These are phyloP conservation scores for Chaetomiaceae sp. DNA, from an alignment of 2,329 filamentous ascomycete genomes.

Conservation along the genomic window DNA sequence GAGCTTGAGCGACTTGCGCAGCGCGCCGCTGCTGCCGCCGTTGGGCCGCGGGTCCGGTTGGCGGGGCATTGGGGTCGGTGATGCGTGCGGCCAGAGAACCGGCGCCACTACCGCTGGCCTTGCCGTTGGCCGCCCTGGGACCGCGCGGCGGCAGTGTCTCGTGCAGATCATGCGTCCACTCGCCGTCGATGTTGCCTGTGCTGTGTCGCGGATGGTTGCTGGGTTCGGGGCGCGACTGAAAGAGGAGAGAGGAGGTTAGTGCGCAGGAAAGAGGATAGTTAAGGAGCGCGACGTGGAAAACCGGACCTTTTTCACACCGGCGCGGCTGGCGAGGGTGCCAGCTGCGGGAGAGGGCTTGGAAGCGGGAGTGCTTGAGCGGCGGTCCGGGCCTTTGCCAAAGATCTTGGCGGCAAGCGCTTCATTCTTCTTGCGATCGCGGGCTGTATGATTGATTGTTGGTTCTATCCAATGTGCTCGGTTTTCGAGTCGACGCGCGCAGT, in stretches of 20 bases:
- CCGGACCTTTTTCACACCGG: slow-evolving; percentile 64
- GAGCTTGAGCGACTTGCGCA: slow-evolving; percentile 43
- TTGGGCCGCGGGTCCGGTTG: slow-evolving; percentile 13
- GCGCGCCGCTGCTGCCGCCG: slow-evolving; percentile 33
- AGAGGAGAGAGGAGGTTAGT: slow-evolving; percentile 12
- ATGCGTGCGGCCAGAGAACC: slow-evolving; percentile 41
- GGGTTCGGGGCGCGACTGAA: slow-evolving; percentile 31
- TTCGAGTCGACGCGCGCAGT: not conserved
- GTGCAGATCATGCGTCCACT: slow-evolving; percentile 71
- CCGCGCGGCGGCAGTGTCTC: slow-evolving; percentile 34
- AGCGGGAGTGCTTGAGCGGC: slow-evolving; percentile 53
- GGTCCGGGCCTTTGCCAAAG: slow-evolving; percentile 60
- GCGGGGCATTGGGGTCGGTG: slow-evolving; percentile 20
- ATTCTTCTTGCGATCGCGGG: slow-evolving; percentile 66
- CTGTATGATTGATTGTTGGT: slow-evolving; percentile 33
- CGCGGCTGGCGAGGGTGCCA: slow-evolving; percentile 64
- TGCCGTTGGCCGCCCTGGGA: slow-evolving; percentile 30
- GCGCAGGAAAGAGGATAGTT: not conserved
- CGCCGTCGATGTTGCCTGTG: slow-evolving; percentile 56
- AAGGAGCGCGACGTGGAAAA: not conserved
- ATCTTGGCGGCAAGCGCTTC: slow-evolving; percentile 68
- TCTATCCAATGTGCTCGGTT: not conserved
- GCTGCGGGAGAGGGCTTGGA: slow-evolving; percentile 36
- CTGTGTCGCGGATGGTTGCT: slow-evolving; percentile 34
- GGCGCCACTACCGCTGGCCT: slow-evolving; percentile 26